Conservation (phyloP, 2,329 filamentous ascomycete genomes). For the Zymoseptoria ardabiliae region DNA sequence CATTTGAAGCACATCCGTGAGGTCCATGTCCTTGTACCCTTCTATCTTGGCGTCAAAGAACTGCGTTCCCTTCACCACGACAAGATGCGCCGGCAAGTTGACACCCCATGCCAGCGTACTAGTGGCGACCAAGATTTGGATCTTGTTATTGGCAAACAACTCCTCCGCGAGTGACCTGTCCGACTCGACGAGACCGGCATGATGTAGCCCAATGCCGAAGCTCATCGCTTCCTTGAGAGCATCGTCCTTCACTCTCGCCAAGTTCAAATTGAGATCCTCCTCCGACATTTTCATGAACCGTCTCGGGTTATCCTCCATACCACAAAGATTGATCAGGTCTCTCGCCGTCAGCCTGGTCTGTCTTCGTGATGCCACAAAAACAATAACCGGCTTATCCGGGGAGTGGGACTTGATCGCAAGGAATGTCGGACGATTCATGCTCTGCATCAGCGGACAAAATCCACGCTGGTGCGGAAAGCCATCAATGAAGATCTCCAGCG, state of each 20-base stretch:
- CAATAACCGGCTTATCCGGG: constrained; percentile 93
- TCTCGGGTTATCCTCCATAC: constrained; percentile 95
- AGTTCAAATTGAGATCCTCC: constrained; percentile 81
- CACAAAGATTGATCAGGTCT: constrained; percentile 93
- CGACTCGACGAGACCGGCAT: constrained; percentile 91
- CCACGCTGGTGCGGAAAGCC: constrained; percentile 92
- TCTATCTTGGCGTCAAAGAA: constrained; percentile 98
- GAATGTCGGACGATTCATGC: constrained; percentile 97
- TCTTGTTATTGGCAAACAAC: constrained; percentile 94
- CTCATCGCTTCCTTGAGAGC: constrained; percentile 87
- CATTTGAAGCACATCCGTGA: constrained; percentile 98
- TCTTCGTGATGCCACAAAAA: constrained; percentile 90
- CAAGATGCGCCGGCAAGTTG: constrained; percentile 90
- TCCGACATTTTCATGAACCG: constrained; percentile 92
- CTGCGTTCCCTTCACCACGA: constrained; percentile 96
- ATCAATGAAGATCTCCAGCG: constrained; percentile 92
- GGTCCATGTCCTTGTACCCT: constrained; percentile 96
- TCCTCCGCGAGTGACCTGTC: constrained; percentile 89
- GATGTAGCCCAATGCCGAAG: constrained; percentile 94
- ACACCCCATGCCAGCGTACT: constrained; percentile 97
- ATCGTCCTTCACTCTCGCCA: constrained; percentile 87
- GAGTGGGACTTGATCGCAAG: constrained; percentile 94
- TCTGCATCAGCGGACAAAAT: constrained; percentile 97
- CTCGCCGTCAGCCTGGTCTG: constrained; percentile 93
- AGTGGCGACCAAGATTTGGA: constrained; percentile 91